phyloP scores from a whole-genome alignment of 768 basidiomycete genomes.

The Lentinula sp. region DNA sequence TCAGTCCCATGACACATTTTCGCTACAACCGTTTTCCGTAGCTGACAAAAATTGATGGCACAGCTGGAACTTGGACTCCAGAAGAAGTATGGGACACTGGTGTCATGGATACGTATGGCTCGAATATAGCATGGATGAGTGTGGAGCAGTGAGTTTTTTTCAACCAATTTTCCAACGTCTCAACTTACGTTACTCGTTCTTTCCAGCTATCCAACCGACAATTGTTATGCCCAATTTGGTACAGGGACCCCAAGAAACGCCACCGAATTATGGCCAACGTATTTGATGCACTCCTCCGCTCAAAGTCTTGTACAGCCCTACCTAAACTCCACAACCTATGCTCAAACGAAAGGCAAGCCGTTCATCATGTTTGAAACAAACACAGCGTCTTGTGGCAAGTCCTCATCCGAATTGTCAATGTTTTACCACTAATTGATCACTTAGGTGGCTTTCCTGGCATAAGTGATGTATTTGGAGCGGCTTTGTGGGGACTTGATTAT shows the following conservation, averaged over 20 bases:
- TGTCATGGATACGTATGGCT: slow-evolving; percentile 24
- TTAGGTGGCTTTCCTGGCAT: slow-evolving; percentile 33
- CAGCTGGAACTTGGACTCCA: slow-evolving; percentile 32
- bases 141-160: slow-evolving; percentile 33
- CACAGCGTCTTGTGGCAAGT: slow-evolving; percentile 31
- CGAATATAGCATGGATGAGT: slow-evolving; percentile 23
- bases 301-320: slow-evolving; percentile 47
- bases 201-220: slow-evolving; percentile 31
- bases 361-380: slow-evolving; percentile 39
- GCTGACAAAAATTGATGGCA: background rate
- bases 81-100: slow-evolving; percentile 30
- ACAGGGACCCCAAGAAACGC: slow-evolving; percentile 27
- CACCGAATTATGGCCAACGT: slow-evolving; percentile 44
- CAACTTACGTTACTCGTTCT: background rate
- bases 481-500: slow-evolving; percentile 38
- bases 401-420: background rate
- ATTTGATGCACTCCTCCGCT: slow-evolving; percentile 55
- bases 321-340: slow-evolving; percentile 37
- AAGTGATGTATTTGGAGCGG: slow-evolving; percentile 35
- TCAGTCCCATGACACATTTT: background rate
- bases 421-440: background rate
- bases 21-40: background rate
- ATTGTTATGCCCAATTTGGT: slow-evolving; percentile 49
- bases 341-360: slow-evolving; percentile 24
- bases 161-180: too few species aligned